Evolutionary conservation across 2,329 filamentous ascomycete genomes (phyloP).

Genomic region (Epichloe hybrida): DNA sequence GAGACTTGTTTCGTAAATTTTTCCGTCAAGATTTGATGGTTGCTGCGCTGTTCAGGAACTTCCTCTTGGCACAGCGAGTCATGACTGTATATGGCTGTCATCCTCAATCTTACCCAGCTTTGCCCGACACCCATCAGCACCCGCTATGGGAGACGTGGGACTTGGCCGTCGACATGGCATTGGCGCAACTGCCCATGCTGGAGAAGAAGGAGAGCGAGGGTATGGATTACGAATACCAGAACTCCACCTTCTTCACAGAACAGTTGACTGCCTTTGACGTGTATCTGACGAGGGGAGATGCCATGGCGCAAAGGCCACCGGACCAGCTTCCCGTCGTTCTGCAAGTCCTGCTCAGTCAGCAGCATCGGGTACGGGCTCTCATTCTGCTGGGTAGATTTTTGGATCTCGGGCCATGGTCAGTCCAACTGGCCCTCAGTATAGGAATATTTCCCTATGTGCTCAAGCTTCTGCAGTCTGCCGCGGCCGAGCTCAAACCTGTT

Average conservation of each 20-base stretch:
- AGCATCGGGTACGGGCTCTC: constrained; percentile 79
- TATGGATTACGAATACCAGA: constrained; percentile 75
- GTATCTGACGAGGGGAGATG: constrained; percentile 70
- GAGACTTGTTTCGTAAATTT: constrained; percentile 86
- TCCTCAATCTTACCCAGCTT: constrained; percentile 76
- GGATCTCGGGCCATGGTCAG: constrained; percentile 92
- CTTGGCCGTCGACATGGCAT: constrained; percentile 85
- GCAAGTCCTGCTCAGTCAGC: constrained; percentile 89
- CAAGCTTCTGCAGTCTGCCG: constrained; percentile 89
- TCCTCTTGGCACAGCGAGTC: constrained; percentile 82
- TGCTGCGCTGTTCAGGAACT: constrained; percentile 93
- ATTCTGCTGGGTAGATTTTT: constrained; percentile 88
- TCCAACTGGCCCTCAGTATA: constrained; percentile 94
- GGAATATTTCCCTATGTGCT: constrained; percentile 99
- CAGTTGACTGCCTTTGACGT: constrained; percentile 96
- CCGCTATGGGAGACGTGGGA: constrained; percentile 97
- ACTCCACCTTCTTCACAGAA: constrained; percentile 93
- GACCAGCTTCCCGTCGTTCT: constrained; percentile 94
- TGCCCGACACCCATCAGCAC: constrained; percentile 93
- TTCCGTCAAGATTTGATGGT: constrained; percentile 98
- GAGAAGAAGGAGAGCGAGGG: constrained; percentile 63
- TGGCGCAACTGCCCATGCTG: constrained; percentile 76
- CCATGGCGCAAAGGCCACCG: constrained; percentile 72
- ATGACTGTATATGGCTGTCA: constrained; percentile 96
- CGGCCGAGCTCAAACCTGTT: constrained; percentile 85